These are phyloP conservation scores for Arabidopsis hybrid DNA, from an alignment of 441 rosid genomes.

Conservation along the genomic window DNA sequence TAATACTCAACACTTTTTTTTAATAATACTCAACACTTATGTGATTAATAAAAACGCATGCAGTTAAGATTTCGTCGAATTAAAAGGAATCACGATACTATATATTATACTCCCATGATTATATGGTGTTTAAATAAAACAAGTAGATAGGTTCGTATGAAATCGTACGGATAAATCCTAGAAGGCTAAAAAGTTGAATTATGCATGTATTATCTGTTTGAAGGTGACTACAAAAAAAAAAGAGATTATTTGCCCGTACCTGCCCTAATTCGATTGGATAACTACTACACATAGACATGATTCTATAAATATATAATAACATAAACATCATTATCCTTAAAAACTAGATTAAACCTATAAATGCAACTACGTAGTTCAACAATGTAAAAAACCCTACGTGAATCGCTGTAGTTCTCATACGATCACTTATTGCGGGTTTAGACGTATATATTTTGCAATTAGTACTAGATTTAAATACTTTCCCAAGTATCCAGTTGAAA, in stretches of 20 bases:
- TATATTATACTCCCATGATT: not conserved
- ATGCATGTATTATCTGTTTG: slow-evolving; percentile 19
- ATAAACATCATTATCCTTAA: slow-evolving; percentile 28
- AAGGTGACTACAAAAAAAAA: slow-evolving; percentile 23
- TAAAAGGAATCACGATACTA: not conserved
- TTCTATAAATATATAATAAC: slow-evolving; percentile 16
- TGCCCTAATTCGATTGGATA: slow-evolving; percentile 38
- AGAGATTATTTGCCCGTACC: slow-evolving; percentile 7
- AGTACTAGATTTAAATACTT: slow-evolving; percentile 20
- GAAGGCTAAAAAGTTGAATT: slow-evolving; percentile 21
- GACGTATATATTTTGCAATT: slow-evolving; percentile 3
- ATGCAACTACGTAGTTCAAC: slow-evolving; percentile 10
- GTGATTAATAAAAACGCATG: not conserved
- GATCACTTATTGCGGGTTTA: slow-evolving; percentile 22
- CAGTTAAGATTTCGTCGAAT: slow-evolving; percentile 1
- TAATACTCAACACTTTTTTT: not conserved
- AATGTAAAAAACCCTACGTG: slow-evolving; percentile 15
- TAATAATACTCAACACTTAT: not conserved
- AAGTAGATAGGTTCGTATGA: not conserved
- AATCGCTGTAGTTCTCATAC: slow-evolving; percentile 28
- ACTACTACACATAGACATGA: slow-evolving; percentile 31
- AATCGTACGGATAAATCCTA: slow-evolving; percentile 26
- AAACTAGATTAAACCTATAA: slow-evolving; percentile 7
- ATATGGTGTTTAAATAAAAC: not conserved
- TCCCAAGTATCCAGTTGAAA: not conserved